Evolutionary conservation across 2,329 filamentous ascomycete species (phyloP).

Genomic region (Pseudocercospora cruenta): DNA sequence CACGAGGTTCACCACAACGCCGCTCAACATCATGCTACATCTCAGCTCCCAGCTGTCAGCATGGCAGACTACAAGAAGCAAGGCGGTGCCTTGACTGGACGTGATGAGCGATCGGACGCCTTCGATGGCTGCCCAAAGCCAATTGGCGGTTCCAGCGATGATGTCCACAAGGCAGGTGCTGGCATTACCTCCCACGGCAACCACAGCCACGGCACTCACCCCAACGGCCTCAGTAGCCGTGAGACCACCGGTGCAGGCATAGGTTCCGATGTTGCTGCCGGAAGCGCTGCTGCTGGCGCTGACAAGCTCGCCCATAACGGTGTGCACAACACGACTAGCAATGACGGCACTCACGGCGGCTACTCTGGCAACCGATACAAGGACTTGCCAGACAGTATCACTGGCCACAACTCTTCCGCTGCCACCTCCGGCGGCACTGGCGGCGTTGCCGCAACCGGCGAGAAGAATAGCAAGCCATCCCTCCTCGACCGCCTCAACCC

Average conservation of each 20-base stretch:
- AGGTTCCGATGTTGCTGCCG: neutral
- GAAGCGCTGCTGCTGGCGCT: neutral
- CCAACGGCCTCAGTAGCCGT: neutral
- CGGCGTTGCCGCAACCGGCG: neutral
- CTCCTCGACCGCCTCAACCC: constrained; percentile 61
- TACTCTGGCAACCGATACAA: constrained; percentile 6
- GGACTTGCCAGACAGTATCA: constrained; percentile 2
- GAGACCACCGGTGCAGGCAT: neutral
- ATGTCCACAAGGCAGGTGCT: constrained; percentile 3
- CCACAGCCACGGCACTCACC: constrained; percentile 1
- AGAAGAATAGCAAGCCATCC: constrained; percentile 47
- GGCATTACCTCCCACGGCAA: constrained; percentile 5
- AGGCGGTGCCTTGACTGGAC: constrained; percentile 59
- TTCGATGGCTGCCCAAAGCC: constrained; percentile 55
- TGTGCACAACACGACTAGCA: constrained; percentile 14
- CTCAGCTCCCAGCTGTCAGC: constrained; percentile 65
- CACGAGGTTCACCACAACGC: constrained; percentile 73
- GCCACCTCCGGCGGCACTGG: neutral
- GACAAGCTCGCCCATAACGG: constrained; percentile 10
- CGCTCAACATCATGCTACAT: constrained; percentile 67
- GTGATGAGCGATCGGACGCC: constrained; percentile 60
- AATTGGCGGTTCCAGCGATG: constrained; percentile 13
- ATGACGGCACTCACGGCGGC: constrained; percentile 14
- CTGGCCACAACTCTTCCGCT: neutral
- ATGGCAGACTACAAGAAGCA: constrained; percentile 65